Conservation (phyloP, 148 eudicot genomes). For the Chenopodium album region DNA sequence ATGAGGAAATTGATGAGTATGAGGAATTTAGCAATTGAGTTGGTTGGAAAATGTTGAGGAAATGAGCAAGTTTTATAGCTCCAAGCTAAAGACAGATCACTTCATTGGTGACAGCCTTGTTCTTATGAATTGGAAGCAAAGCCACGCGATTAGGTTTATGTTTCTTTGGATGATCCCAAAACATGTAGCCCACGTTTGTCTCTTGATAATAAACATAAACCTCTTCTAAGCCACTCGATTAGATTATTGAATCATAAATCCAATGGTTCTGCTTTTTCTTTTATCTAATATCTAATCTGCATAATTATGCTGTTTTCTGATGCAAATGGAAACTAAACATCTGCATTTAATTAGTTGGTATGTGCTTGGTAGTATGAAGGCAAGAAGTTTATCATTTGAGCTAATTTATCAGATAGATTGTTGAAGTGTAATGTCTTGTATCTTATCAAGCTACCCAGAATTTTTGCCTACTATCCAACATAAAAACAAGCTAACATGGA, state of each 20-base stretch:
- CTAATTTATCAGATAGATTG: background rate
- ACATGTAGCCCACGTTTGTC: background rate
- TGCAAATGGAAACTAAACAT: background rate
- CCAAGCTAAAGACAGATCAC: background rate
- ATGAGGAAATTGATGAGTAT: no score
- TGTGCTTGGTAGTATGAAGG: background rate
- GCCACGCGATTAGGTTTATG: background rate
- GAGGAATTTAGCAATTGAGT: no score
- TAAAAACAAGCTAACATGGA: background rate
- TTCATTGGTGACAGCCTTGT: background rate
- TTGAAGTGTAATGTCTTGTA: background rate
- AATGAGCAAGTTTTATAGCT: background rate
- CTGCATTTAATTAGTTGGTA: constrained; percentile 6
- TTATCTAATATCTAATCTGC: background rate
- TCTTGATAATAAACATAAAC: background rate
- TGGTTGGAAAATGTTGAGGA: background rate
- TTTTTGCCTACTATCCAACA: background rate
- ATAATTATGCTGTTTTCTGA: background rate
- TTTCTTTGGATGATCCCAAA: background rate
- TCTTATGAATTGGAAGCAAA: background rate
- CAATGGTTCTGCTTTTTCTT: background rate
- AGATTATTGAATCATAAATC: background rate
- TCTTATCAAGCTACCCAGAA: background rate
- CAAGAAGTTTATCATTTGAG: background rate
- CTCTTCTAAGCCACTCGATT: background rate